Evolutionary conservation across 2,329 filamentous ascomycete species (phyloP), one percentile per base, ranked within the genome.

Genomic region (Thermochaetoides dissita): DNA sequence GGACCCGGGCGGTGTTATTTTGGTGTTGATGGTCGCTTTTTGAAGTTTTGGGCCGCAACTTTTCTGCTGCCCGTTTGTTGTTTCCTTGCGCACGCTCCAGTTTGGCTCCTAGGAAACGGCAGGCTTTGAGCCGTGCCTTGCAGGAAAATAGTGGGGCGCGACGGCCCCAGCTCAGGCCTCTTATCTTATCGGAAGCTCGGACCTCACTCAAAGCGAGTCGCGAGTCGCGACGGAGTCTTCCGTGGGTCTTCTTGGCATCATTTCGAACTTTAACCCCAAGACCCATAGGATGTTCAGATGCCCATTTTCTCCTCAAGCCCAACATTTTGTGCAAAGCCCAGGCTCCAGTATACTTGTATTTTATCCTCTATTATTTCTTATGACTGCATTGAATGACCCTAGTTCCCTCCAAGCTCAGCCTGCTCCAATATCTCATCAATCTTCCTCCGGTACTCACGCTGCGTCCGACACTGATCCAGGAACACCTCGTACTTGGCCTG

Each of bases 401-500:
- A 24, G 17, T 24, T 24, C 17, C 17, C 17, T 24, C 17, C 17
- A 24, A 24, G 17, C 34, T n/a, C 34, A 35, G 7, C 34, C n/a
- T 8, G 9, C 37, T 57, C 57, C 28, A 69, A 59, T 2, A 68
- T 70, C 39, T 74, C 73, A 58, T 98, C 83, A 8, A 98, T 74
- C 59, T 79, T 79, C 55, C 70, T 76, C 55, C 91, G 74, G 59
- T 94, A 95, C 46, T 72, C 69, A 61, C 84, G 81, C 68, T 98
- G 91, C 45, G 81, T 81, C 56, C 79, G 74, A 61, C 84, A 91
- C 69, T 94, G 86, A 63, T 95, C 84, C 43, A 96, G 63, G 68
- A 96, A 96, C n/a, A 98, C 77, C 56, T 85, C 80, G 59, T 95
- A 98, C 69, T 98, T 98, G 48, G 81, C 81, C 53, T 83, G 71